Base-by-base conservation (phyloP, 1,284 basidiomycete species). In the Sutorius eximius region DNA sequence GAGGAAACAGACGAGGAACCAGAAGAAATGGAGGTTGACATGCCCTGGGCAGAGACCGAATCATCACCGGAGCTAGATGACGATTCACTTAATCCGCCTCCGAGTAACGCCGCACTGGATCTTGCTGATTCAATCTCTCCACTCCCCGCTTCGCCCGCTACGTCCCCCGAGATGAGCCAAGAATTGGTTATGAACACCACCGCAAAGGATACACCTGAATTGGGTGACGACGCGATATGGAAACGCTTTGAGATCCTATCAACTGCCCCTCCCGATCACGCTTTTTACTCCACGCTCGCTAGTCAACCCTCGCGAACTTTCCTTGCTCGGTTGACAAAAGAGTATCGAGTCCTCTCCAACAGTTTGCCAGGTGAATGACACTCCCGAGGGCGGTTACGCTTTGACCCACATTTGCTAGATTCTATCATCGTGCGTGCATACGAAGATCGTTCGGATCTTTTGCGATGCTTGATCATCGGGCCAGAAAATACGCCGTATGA, bases 401-500 rank as follows among this genome's bases (percentile, higher is more conserved):
- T 56, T 36, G 15, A 44, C 32, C 5, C 29, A 34, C 43, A 22
- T 55, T 49, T 57, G 34, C 29, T 55, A 85, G 89, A 89, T 58
- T 83, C 85, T 16, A 88, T 90, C 56, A 62, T 89, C 55, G 84
- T 90, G 51, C 81, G 86, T 56, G 83, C 83, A 37, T 91, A 82
- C 59, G 89, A 91, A 71, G 90, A 96, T 67, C 83, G 95, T 22
- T 79, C 84, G 37, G 95, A 98, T 74, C 80, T 98, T 27, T 72
- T 97, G 56, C 83, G 95, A 34, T 91, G 85, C 61, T 77, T 98
- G 52, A 97, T 97, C 62, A 87, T 98, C 60, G 95, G 95, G 12
- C 93, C 94, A 55, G 86, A 91, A 64, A 95, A 95, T 57, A 98
- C 95, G 9, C 95, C 95, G 16, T 95, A 95, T 64, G 85, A 93